Base-by-base conservation (phyloP, 2,329 filamentous ascomycete genomes). In the Phaeomoniella chlamydospora region DNA sequence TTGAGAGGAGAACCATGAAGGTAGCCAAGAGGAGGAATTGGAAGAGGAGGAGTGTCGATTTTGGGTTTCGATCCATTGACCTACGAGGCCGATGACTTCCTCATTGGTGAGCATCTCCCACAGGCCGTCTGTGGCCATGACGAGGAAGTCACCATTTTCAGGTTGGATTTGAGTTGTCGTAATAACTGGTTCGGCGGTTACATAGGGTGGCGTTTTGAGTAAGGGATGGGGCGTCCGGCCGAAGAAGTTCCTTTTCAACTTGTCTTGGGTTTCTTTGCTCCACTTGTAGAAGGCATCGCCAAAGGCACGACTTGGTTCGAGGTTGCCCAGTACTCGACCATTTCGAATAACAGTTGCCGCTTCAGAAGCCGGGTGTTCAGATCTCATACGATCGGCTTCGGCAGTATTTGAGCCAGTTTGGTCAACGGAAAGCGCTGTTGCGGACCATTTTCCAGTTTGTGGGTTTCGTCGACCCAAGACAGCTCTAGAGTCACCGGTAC, bases 51-150 rank as follows among this genome's bases (percentile, higher is more conserved):
- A 37, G 2, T 49, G 45, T 31, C 45, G 49, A 39, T 57, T 64
- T 46, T 94, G 81, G 15, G 74, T 75, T 56, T 98, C 90, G 33
- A 98, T 75, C 90, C 90, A 98, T 57, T 93, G 85, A 12, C 88
- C 92, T 3, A 98, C 90, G 2, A 98, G 73, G 1, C 90, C 90
- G 35, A 98, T 82, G 1, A 94, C 90, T 63, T 98, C 90, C 54
- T 98, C 90, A 50, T 96, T 98, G 33, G 85, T 94, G 42, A 98
- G 69, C 90, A 96, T 96, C 61, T 98, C 90, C 90, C 90, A 98
- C 1, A 98, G 69, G 3, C 90, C 90, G 53, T 98, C 90, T 0
- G 90, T 94, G 15, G 90, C 90, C 68, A 98, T 78, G 42, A 98
- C 88, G 10, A 98, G 68, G 49, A 98, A 98, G 54, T 98, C 90